These are phyloP conservation scores for Ophiocordyceps camponoti-floridani DNA, from an alignment of 2,329 filamentous ascomycete species.

Conservation along the genomic window DNA sequence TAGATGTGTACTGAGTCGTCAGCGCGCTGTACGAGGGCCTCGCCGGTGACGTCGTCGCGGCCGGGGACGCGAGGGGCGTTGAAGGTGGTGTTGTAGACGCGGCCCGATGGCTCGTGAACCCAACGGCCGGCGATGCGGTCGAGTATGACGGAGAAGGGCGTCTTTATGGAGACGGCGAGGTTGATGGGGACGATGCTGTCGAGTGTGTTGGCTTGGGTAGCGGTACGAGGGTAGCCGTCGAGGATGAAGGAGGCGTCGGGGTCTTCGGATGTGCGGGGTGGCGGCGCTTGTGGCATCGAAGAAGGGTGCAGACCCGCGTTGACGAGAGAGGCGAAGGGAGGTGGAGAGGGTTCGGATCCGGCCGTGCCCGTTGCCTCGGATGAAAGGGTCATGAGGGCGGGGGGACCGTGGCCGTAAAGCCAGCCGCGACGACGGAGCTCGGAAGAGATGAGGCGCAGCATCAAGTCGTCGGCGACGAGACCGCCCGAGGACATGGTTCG, in stretches of 20 bases:
- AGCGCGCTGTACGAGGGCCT: slow-evolving; percentile 60
- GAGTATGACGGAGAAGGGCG: slow-evolving; percentile 72
- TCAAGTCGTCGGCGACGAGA: slow-evolving; percentile 82
- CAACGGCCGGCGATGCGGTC: slow-evolving; percentile 81
- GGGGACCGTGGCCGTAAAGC: slow-evolving; percentile 37
- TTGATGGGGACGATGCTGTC: slow-evolving; percentile 85
- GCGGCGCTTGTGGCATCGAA: not conserved
- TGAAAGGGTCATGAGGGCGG: slow-evolving; percentile 33
- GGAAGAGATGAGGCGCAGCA: slow-evolving; percentile 80
- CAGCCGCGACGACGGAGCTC: slow-evolving; percentile 76
- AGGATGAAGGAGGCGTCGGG: slow-evolving; percentile 81
- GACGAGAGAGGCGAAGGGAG: slow-evolving; percentile 8
- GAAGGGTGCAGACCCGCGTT: slow-evolving; percentile 19
- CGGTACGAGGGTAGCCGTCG: slow-evolving; percentile 88
- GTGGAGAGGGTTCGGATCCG: slow-evolving; percentile 10
- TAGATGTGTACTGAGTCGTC: slow-evolving; percentile 85
- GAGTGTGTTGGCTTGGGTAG: slow-evolving; percentile 57
- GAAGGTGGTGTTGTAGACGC: slow-evolving; percentile 91
- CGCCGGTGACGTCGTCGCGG: slow-evolving; percentile 79
- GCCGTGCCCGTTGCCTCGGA: slow-evolving; percentile 18
- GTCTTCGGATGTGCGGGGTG: slow-evolving; percentile 35
- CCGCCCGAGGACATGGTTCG: slow-evolving; percentile 71
- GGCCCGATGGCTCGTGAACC: slow-evolving; percentile 80
- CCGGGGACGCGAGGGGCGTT: slow-evolving; percentile 69
- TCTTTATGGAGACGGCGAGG: slow-evolving; percentile 72